phyloP scores from a whole-genome alignment of 768 basidiomycete genomes.

The Holtermannia corniformis region DNA sequence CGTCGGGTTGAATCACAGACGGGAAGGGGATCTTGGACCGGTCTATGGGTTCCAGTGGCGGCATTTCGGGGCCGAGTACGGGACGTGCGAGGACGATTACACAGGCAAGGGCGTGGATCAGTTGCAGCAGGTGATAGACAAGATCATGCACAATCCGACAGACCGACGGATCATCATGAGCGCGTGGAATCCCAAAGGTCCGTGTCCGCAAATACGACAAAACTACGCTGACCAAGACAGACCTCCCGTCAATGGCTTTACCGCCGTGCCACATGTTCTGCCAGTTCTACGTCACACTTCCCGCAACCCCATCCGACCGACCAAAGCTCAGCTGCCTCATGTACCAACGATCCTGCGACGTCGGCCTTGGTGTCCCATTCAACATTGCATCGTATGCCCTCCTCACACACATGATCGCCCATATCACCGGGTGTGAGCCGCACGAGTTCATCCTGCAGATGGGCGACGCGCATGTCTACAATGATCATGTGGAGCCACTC shows the following conservation, averaged over 20 bases:
- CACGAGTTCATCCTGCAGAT: constrained; percentile 90
- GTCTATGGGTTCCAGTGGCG: constrained; percentile 98
- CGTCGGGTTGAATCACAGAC: constrained; percentile 69
- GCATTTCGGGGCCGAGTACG: constrained; percentile 80
- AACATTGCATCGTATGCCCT: constrained; percentile 98
- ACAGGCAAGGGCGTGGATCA: constrained; percentile 84
- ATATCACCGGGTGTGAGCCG: constrained; percentile 72
- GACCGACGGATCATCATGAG: constrained; percentile 88
- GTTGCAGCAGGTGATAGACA: constrained; percentile 72
- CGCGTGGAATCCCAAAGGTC: constrained; percentile 97
- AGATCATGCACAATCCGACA: constrained; percentile 86
- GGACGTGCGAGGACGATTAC: constrained; percentile 47
- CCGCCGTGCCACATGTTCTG: constrained; percentile 99
- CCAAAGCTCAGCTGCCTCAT: constrained; percentile 84
- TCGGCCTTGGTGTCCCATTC: constrained; percentile 95
- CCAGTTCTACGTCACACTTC: constrained; percentile 93
- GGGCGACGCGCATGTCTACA: constrained; percentile 94
- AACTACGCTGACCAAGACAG: constrained; percentile 44
- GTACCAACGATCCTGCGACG: constrained; percentile 95
- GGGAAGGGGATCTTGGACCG: constrained; percentile 88
- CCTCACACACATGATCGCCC: constrained; percentile 95
- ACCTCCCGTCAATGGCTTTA: constrained; percentile 87
- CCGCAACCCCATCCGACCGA: constrained; percentile 43
- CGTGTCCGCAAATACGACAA: constrained; percentile 25
- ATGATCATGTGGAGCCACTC: constrained; percentile 82